phyloP scores from a whole-genome alignment of 257 asterid genomes.

The Solanum tarapatanum region DNA sequence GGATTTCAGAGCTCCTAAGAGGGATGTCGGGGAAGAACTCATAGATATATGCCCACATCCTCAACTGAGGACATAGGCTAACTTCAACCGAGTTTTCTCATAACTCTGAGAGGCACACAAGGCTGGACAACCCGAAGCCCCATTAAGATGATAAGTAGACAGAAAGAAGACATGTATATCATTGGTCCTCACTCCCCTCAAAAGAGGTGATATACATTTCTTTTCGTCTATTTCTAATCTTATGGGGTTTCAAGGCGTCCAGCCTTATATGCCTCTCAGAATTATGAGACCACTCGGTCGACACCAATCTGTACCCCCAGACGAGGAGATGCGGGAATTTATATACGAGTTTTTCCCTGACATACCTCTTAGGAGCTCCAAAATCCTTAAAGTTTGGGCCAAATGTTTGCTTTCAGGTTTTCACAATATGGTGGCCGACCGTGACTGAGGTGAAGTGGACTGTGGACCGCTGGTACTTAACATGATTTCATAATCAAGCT shows the following conservation, averaged over 20 bases:
- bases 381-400: not conserved
- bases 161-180: not conserved
- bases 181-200: not conserved
- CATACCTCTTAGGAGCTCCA: not conserved
- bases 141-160: not conserved
- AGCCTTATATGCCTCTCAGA: not conserved
- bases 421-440: not conserved
- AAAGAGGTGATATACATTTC: not conserved
- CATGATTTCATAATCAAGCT: not conserved
- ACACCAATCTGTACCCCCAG: not conserved
- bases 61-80: not conserved
- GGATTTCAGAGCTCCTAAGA: not conserved
- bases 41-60: not conserved
- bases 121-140: not conserved
- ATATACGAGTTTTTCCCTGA: not conserved
- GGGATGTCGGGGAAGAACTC: not conserved
- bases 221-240: not conserved
- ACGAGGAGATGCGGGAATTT: not conserved
- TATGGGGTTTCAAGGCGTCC: not conserved
- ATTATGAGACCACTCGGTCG: not conserved
- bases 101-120: not conserved
- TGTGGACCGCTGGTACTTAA: not conserved
- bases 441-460: not conserved
- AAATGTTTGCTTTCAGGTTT: not conserved
- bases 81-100: not conserved